Evolutionary conservation across 225 moss, liverwort and hornwort genomes (phyloP).

Genomic region (Physcomitrellopsis africana): DNA sequence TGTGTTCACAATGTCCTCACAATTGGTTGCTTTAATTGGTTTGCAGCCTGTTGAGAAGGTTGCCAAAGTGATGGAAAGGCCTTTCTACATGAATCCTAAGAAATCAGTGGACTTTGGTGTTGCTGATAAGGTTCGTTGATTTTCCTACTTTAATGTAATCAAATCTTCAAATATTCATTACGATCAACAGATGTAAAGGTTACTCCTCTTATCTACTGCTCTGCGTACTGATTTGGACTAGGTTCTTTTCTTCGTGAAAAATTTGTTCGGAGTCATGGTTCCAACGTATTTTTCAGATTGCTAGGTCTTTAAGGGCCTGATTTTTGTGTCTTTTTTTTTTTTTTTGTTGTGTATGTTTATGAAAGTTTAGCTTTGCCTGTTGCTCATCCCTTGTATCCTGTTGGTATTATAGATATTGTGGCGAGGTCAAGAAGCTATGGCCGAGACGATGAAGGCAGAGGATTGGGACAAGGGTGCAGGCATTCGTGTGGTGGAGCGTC

Average conservation of each 20-base stretch:
- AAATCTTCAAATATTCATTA: too few species aligned
- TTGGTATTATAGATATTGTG: slow-evolving; percentile 76
- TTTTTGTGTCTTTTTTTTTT: too few species aligned
- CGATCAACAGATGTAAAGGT: too few species aligned
- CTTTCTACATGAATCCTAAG: slow-evolving; percentile 98
- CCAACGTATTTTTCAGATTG: too few species aligned
- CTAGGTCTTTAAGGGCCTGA: too few species aligned
- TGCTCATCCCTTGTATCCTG: slow-evolving; percentile 6
- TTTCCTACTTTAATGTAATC: slow-evolving; percentile 3
- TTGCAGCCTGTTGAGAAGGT: slow-evolving; percentile 92
- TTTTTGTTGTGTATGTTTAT: not conserved
- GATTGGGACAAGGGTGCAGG: slow-evolving; percentile 99
- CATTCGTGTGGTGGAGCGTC: slow-evolving; percentile 94
- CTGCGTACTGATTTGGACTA: too few species aligned
- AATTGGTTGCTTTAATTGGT: slow-evolving; percentile 1
- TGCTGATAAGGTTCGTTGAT: slow-evolving; percentile 81
- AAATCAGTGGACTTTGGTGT: slow-evolving; percentile 99
- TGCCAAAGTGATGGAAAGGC: slow-evolving; percentile 96
- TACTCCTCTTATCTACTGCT: too few species aligned
- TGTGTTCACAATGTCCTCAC: slow-evolving; percentile 16
- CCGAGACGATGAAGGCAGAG: slow-evolving; percentile 89
- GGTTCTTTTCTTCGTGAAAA: too few species aligned
- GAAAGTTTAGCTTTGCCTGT: not conserved
- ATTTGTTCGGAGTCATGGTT: too few species aligned
- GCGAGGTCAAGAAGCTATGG: slow-evolving; percentile 99